Percentiles rank a stretch among this genome's conserved stretches.
Conservation (phyloP, 805 yeast genomes). For the Nakazawaea molendinolei region DNA sequence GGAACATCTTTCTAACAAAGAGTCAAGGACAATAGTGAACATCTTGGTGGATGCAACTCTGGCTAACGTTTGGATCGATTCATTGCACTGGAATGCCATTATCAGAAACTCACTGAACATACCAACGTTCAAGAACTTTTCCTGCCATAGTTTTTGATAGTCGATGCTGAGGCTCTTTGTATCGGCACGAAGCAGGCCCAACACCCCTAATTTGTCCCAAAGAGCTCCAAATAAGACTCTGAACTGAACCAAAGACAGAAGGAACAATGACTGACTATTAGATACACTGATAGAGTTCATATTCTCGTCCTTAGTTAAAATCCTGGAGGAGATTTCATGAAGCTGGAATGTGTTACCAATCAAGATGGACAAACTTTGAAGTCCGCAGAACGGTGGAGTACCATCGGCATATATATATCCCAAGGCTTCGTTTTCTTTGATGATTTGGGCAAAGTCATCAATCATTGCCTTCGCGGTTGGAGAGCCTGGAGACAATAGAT, state of each 20-base stretch:
- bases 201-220: background rate
- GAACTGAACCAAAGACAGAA: conserved; percentile 38
- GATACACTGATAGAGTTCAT: conserved; percentile 1
- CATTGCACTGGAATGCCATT: conserved; percentile 37
- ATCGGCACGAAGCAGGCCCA: no score
- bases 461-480: conserved; percentile 14
- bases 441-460: conserved; percentile 18
- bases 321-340: conserved; percentile 52
- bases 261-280: conserved; percentile 19
- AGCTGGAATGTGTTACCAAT: conserved; percentile 47
- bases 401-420: conserved; percentile 9
- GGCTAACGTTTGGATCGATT: conserved; percentile 31
- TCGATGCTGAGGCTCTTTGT: no score
- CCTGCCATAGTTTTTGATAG: conserved; percentile 9
- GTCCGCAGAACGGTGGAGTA: conserved; percentile 6
- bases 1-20: conserved; percentile 14
- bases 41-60: conserved; percentile 26
- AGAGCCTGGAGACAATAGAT: conserved; percentile 16
- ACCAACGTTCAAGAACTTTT: conserved; percentile 20
- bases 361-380: conserved; percentile 21
- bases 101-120: conserved; percentile 32
- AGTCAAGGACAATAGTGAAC: conserved; percentile 21
- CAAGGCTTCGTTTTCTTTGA: conserved; percentile 15
- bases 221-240: conserved; percentile 24
- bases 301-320: conserved; percentile 20